phyloP scores from a whole-genome alignment of 2,329 filamentous ascomycete genomes.

The Trichophyton benhamiae region DNA sequence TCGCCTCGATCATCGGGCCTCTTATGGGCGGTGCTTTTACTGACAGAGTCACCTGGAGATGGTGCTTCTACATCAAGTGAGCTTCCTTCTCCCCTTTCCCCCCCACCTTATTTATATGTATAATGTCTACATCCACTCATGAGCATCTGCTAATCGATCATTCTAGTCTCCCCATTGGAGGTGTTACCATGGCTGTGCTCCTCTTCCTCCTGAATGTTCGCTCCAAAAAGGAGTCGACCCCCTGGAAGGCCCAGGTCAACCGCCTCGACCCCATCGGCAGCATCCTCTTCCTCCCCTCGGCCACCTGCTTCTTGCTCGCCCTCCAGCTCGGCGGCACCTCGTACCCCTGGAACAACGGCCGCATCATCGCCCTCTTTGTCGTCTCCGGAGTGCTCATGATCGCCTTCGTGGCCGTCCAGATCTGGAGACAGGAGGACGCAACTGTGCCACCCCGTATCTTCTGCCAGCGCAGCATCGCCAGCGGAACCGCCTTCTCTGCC shows the following conservation, averaged over 20 bases:
- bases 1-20: slow-evolving; percentile 12
- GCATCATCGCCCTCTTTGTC: slow-evolving; percentile 17
- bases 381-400: slow-evolving; percentile 12
- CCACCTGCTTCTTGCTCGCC: slow-evolving; percentile 18
- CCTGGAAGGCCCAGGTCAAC: slow-evolving; percentile 9
- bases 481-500: background rate
- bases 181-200: slow-evolving; percentile 3
- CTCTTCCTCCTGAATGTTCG: slow-evolving; percentile 5
- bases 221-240: background rate
- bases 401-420: slow-evolving; percentile 10
- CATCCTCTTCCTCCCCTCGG: slow-evolving; percentile 37
- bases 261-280: slow-evolving; percentile 13
- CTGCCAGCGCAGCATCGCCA: background rate
- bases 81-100: too few species aligned
- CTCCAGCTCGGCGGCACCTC: slow-evolving; percentile 19
- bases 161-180: slow-evolving; percentile 9
- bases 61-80: slow-evolving; percentile 9
- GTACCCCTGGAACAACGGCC: slow-evolving; percentile 15
- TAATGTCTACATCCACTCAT: too few species aligned
- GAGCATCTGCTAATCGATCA: background rate
- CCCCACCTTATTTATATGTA: too few species aligned
- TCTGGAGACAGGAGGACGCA: slow-evolving; percentile 16
- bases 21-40: slow-evolving; percentile 11
- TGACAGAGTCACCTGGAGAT: slow-evolving; percentile 11
- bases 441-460: slow-evolving; percentile 16